These are phyloP conservation scores for Pholiota microspora DNA, from an alignment of 768 basidiomycete species.

Conservation along the genomic window DNA sequence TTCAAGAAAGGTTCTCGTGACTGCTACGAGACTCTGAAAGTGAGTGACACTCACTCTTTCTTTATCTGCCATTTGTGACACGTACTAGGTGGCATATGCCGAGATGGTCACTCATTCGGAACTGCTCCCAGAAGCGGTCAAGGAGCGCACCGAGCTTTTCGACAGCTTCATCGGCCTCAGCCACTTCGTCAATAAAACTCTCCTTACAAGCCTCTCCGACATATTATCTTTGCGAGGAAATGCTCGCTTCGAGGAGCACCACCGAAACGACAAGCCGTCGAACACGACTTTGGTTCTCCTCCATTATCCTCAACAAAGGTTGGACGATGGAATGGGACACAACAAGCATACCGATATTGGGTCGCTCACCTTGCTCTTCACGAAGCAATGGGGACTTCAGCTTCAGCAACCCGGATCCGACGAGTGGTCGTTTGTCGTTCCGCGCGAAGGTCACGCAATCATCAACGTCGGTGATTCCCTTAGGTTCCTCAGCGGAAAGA, in stretches of 20 bases:
- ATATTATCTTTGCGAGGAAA: not conserved
- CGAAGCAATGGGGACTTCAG: constrained; percentile 10
- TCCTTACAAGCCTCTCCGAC: constrained; percentile 8
- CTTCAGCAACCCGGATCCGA: constrained; percentile 5
- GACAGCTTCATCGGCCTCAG: constrained; percentile 10
- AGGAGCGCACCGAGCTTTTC: constrained; percentile 2
- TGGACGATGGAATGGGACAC: constrained; percentile 8
- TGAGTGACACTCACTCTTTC: not conserved
- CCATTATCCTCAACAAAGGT: constrained; percentile 8
- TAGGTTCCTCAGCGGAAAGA: constrained; percentile 10
- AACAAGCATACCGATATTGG: constrained; percentile 13
- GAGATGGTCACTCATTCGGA: constrained; percentile 5
- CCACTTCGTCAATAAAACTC: constrained; percentile 9
- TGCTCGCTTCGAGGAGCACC: constrained; percentile 5
- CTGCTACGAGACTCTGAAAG: constrained; percentile 9
- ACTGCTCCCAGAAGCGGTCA: constrained; percentile 1
- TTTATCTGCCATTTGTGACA: too few species aligned
- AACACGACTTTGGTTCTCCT: constrained; percentile 11
- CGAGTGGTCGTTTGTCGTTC: constrained; percentile 7
- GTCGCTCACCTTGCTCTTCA: constrained; percentile 8
- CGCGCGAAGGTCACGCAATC: constrained; percentile 9
- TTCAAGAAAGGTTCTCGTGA: constrained; percentile 10
- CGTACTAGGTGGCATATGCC: constrained; percentile 9
- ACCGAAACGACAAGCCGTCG: constrained; percentile 6
- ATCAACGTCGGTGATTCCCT: constrained; percentile 10